Conservation (phyloP, 331 rosid genomes). For the Rosa hybrid region DNA sequence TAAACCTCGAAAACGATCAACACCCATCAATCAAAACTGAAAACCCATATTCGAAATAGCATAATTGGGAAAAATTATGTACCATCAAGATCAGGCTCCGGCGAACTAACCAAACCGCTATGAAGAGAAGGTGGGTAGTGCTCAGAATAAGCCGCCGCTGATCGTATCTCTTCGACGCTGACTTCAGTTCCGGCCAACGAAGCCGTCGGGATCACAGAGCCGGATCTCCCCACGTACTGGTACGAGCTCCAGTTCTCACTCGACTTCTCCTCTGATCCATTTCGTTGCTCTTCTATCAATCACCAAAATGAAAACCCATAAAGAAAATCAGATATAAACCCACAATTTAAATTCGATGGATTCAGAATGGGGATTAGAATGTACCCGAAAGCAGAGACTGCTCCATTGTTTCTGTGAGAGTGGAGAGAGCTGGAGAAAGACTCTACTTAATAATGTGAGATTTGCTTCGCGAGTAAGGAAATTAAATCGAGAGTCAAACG, state of each 20-base stretch:
- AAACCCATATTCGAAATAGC: slow-evolving; percentile 18
- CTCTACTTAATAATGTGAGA: slow-evolving; percentile 7
- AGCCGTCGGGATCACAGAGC: slow-evolving; percentile 65
- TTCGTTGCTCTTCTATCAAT: slow-evolving; percentile 43
- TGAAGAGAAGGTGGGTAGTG: slow-evolving; percentile 82
- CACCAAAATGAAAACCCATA: slow-evolving; percentile 17
- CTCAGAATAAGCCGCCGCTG: slow-evolving; percentile 69
- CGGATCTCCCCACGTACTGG: slow-evolving; percentile 65
- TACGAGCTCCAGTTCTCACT: slow-evolving; percentile 65
- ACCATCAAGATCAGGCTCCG: slow-evolving; percentile 69
- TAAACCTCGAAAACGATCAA: not conserved
- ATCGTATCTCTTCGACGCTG: slow-evolving; percentile 88
- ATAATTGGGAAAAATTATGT: slow-evolving; percentile 4
- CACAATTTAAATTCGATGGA: not conserved
- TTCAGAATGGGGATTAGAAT: not conserved
- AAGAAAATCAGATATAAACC: slow-evolving; percentile 12
- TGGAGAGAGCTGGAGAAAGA: not conserved
- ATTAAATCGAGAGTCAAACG: slow-evolving; percentile 22
- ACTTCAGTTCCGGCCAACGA: slow-evolving; percentile 67
- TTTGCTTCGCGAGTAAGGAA: slow-evolving; percentile 64
- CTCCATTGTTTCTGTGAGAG: slow-evolving; percentile 48
- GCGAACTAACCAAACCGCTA: slow-evolving; percentile 64
- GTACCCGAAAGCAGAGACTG: slow-evolving; percentile 75
- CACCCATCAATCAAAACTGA: slow-evolving; percentile 19
- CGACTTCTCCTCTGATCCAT: slow-evolving; percentile 52